phyloP scores from a whole-genome alignment of 2,329 filamentous ascomycete species.

The Diaporthe vexans region DNA sequence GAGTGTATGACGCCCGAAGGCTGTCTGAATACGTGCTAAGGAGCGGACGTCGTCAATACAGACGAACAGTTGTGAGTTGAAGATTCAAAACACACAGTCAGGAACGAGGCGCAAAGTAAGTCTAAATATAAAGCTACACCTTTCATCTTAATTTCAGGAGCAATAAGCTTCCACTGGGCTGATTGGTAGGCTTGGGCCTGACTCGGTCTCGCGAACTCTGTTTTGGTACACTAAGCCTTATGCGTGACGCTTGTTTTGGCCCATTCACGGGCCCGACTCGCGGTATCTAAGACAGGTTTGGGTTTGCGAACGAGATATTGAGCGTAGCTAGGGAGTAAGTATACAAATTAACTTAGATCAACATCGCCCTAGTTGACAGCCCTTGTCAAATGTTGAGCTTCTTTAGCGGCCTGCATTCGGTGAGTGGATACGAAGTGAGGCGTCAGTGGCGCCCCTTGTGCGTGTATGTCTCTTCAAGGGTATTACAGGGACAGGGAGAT shows the following conservation, averaged over 20 bases:
- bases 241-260: not conserved
- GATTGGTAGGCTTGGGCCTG: slow-evolving; percentile 16
- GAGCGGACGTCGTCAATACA: slow-evolving; percentile 17
- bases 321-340: not conserved
- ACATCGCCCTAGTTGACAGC: not conserved
- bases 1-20: slow-evolving; percentile 18
- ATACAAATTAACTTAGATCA: not conserved
- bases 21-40: not conserved
- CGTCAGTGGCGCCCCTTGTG: too few relatives aligned
- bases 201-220: slow-evolving; percentile 3
- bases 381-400: not conserved
- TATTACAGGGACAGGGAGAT: too few relatives aligned
- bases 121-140: slow-evolving; percentile 14
- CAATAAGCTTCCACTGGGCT: slow-evolving; percentile 11
- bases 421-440: not conserved
- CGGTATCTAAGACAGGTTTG: not conserved
- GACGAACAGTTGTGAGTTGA: not conserved
- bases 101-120: not conserved
- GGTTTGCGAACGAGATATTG: not conserved
- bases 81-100: too few relatives aligned
- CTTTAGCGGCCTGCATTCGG: not conserved
- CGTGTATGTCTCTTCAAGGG: not conserved
- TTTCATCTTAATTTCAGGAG: slow-evolving; percentile 18
- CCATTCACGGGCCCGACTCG: not conserved
- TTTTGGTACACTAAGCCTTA: slow-evolving; percentile 22